Evolutionary conservation across 345 rosid genomes (phyloP).

Genomic region (Mangifera indica): DNA sequence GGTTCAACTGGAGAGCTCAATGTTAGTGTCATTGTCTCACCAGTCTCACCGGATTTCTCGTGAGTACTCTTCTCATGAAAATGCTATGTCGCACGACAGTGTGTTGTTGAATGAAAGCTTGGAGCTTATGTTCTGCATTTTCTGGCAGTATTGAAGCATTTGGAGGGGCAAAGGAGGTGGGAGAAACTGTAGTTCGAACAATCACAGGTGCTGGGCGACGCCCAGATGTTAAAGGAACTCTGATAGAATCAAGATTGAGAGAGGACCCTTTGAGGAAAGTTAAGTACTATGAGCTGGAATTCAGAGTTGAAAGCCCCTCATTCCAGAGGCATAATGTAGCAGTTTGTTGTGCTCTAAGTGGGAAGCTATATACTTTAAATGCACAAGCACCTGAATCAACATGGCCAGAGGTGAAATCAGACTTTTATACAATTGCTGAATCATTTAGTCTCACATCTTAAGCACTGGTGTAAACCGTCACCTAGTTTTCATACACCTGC

Average conservation of each 20-base stretch:
- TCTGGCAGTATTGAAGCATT: conserved; percentile 69
- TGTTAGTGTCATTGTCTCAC: conserved; percentile 82
- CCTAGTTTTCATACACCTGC: too few species aligned
- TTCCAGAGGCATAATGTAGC: conserved; percentile 73
- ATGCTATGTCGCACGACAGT: too few species aligned
- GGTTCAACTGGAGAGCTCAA: conserved; percentile 88
- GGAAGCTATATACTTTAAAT: conserved; percentile 65
- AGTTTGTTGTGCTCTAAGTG: conserved; percentile 56
- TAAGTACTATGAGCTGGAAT: conserved; percentile 72
- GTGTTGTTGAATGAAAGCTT: not conserved
- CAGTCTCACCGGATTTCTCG: conserved; percentile 73
- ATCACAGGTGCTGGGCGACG: conserved; percentile 52
- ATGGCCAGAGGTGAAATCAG: conserved; percentile 57
- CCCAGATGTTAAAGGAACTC: conserved; percentile 52
- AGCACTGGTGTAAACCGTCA: not conserved
- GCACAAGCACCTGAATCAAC: conserved; percentile 71
- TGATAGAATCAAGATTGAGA: conserved; percentile 53
- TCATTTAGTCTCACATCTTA: conserved; percentile 57
- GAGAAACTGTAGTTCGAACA: conserved; percentile 63
- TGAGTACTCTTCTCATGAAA: conserved; percentile 31
- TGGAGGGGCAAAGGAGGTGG: conserved; percentile 81
- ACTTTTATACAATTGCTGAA: conserved; percentile 46
- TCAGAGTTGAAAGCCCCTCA: conserved; percentile 65
- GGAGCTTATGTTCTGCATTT: not conserved
- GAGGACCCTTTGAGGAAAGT: conserved; percentile 44